A percentile compares a stretch with the other conserved stretches of the same genome.
These are phyloP conservation scores for Lycium ferocissimum DNA, from an alignment of 257 asterid genomes.

Conservation along the genomic window DNA sequence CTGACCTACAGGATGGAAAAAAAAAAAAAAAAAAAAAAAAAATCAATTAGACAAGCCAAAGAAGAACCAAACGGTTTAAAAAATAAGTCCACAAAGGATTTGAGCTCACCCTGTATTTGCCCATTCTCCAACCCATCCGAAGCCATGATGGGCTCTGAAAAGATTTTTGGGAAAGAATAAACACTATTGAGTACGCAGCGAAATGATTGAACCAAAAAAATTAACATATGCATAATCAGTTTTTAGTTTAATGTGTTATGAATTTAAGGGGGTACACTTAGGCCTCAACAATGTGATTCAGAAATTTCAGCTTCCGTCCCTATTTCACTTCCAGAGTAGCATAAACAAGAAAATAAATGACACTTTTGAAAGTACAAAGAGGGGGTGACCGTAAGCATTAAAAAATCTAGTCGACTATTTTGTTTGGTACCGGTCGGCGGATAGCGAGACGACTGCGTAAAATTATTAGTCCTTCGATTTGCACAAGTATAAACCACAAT, in stretches of 20 bases:
- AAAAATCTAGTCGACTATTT: too few relatives aligned
- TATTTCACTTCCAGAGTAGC: neutral
- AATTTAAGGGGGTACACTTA: neutral
- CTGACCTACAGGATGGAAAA: constrained; percentile 52
- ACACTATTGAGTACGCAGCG: neutral
- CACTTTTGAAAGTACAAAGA: too few relatives aligned
- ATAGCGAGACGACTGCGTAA: too few relatives aligned
- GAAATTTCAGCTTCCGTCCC: neutral
- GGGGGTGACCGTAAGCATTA: too few relatives aligned
- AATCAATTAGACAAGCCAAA: constrained; percentile 12
- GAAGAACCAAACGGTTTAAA: neutral
- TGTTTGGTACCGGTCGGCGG: too few relatives aligned
- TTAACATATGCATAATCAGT: neutral
- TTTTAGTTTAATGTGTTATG: neutral
- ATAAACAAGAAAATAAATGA: neutral
- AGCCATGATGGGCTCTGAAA: too few relatives aligned
- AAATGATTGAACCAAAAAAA: neutral
- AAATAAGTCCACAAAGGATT: neutral
- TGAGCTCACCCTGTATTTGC: constrained; percentile 36
- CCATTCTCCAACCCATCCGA: too few relatives aligned
- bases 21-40: neutral
- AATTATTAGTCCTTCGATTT: too few relatives aligned
- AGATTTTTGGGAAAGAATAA: neutral
- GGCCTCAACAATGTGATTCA: neutral
- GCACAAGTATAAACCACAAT: too few relatives aligned